Base-by-base conservation (phyloP, 2,329 filamentous ascomycete genomes). In the Helminthosporium solani region DNA sequence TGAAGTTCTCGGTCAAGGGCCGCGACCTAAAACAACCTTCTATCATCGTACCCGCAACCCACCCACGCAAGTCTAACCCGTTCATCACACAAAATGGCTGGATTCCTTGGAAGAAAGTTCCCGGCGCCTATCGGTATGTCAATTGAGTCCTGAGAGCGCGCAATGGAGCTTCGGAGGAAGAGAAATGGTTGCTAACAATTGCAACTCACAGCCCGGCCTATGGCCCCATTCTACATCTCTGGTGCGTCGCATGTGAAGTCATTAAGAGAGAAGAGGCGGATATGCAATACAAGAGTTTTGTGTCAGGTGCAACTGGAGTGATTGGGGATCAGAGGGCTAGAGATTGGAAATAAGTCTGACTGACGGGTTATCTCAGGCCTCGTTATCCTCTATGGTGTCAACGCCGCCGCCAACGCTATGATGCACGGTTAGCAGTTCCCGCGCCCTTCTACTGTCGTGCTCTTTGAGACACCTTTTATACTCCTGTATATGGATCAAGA, bases 221-320 rank as follows among this genome's bases (percentile, higher is more conserved):
- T 95, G 85, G 84, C 83, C 73, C 92, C 92, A 63, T 97, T 97
- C 84, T 94, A 91, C 81, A 80, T 82, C 75, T 92, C 92, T 73
- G 90, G 92, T 96, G 94, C 71, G 88, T 80, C 39, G 50, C 54
- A 28, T 40, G 40, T 39, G 43, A 7, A 7, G 3, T 16, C 21
- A 21, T 35, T 4, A 16, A 4, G 12, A 14, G n/a, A n/a, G n/a
- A 44, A 44, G 18, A 40, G 28, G 37, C 16, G n/a, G 33, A 36
- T 27, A 25, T 25, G 23, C 6, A 9, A 19, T 21, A 3, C 19
- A 40, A 18, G 15, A 42, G 35, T 19, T 35, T 15, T 27, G 8
- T 12, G 27, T 18, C 9, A 47, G 35, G 31, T 37, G 6, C 7
- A n/a, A 18, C 19, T n/a, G 34, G 38, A 39, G 37, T 16, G 34